Base-by-base conservation (phyloP, 148 eudicot genomes). In the Diospyros lotus region DNA sequence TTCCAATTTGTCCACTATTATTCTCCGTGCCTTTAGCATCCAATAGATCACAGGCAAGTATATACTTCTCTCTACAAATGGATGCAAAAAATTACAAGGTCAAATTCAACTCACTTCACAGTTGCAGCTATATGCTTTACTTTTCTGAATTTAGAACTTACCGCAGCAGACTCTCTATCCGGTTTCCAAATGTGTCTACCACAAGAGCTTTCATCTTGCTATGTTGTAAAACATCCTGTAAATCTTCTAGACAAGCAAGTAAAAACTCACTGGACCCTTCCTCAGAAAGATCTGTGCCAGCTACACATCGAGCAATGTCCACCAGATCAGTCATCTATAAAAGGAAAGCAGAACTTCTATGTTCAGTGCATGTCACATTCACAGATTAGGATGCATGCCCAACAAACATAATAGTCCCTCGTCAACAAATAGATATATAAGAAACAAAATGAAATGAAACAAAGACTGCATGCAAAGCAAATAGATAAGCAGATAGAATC, bases 171-270 rank as follows among this genome's bases (percentile, higher is more conserved):
- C 70, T 83, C 80, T 89, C 92, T 73, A 89, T 81, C 73, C 88
- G 80, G 68, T 81, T 72, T 68, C 92, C 92, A 83, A 89, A 84
- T 53, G 89, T 86, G 75, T 89, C 92, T 54, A 89, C 68, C 62
- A 89, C 81, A 74, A 89, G 86, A 72, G 90, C 86, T 80, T 77
- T 86, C 66, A 75, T 68, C 72, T 80, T 83, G 82, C 85, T 86
- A 58, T 83, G 80, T 62, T 78, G 87, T 72, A 86, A 70, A 59
- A 87, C 58, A 72, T 84, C 87, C 77, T 75, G 88, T 58, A 89
- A 79, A 74, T 89, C 90, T 64, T 84, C 82, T 81, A 87, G 75
- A 75, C 85, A 86, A 58, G 88, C 85, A 69, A 87, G 79, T 64
- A 89, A 83, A 71, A 79, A 54, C 79, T 86, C 83, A 83, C 77